Conservation (phyloP, 495 filamentous ascomycete genomes). For the Physcia stellaris region DNA sequence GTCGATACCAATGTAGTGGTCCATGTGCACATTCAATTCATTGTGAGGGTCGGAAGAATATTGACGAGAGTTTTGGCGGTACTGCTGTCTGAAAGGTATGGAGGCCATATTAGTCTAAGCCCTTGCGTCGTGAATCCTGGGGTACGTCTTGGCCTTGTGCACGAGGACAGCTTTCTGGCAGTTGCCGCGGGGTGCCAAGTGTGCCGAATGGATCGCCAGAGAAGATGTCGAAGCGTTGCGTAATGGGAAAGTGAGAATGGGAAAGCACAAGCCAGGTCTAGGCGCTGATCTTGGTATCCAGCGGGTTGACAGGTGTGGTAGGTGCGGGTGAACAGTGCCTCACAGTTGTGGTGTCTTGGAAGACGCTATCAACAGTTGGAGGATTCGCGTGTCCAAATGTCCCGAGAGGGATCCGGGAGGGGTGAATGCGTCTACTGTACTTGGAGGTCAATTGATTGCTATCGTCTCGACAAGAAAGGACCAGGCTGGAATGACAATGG, state of each 20-base stretch:
- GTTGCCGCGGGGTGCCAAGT: too few relatives aligned
- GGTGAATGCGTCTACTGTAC: too few relatives aligned
- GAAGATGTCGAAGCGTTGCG: background rate
- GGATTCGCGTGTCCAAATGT: too few relatives aligned
- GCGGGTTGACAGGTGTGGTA: background rate
- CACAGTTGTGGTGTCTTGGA: background rate
- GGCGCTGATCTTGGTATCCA: too few relatives aligned
- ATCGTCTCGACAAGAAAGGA: too few relatives aligned
- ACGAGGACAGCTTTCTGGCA: too few relatives aligned
- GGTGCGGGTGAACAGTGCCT: background rate
- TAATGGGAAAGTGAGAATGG: background rate
- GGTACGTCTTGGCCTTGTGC: too few relatives aligned
- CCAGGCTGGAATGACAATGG: too few relatives aligned
- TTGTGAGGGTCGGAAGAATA: conserved; percentile 42
- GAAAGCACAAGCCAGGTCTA: background rate
- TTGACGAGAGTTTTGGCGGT: conserved; percentile 32
- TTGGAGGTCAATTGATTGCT: too few relatives aligned
- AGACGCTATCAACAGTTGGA: background rate
- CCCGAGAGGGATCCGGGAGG: too few relatives aligned
- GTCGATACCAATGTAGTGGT: conserved; percentile 83
- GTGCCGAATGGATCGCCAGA: background rate
- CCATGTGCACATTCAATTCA: conserved; percentile 36
- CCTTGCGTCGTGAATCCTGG: conserved; percentile 2
- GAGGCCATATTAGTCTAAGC: conserved; percentile 10
- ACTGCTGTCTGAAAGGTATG: conserved; percentile 20